A percentile compares a stretch with the other conserved stretches of the same genome.
Conservation (phyloP, 306 rosid genomes). For the Hippophae tibetana region DNA sequence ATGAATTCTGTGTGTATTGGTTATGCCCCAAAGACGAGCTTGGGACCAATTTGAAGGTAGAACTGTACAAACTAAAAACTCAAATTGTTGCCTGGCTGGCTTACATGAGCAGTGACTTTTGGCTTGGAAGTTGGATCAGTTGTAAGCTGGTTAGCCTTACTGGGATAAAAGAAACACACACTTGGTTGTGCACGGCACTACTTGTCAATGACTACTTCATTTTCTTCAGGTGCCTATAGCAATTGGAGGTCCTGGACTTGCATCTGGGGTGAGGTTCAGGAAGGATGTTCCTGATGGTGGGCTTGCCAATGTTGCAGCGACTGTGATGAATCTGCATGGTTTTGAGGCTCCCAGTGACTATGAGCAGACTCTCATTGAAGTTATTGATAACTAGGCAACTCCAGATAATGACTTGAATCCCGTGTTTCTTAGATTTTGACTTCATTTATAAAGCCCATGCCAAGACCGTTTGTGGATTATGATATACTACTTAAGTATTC, state of each 20-base stretch:
- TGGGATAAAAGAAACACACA: background rate
- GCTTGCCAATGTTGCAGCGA: slow-evolving; percentile 90
- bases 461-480: slow-evolving; percentile 1
- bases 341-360: slow-evolving; percentile 88
- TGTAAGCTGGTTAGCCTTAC: background rate
- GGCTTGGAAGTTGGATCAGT: too few species aligned
- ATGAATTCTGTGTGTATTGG: background rate
- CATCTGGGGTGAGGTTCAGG: slow-evolving; percentile 61
- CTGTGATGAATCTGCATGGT: slow-evolving; percentile 94
- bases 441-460: background rate
- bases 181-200: background rate
- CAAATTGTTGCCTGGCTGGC: too few species aligned
- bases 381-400: slow-evolving; percentile 34
- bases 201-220: background rate
- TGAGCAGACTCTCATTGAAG: slow-evolving; percentile 74
- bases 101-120: too few species aligned
- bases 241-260: slow-evolving; percentile 91
- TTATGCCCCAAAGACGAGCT: background rate
- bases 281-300: slow-evolving; percentile 72
- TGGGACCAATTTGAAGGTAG: too few species aligned
- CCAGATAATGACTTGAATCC: background rate
- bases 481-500: slow-evolving; percentile 9
- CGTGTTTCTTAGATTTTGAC: slow-evolving; percentile 19
- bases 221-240: slow-evolving; percentile 78
- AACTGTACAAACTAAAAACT: too few species aligned